Conservation (phyloP, 2,329 filamentous ascomycete species). For the Verticillium nonalfalfae region DNA sequence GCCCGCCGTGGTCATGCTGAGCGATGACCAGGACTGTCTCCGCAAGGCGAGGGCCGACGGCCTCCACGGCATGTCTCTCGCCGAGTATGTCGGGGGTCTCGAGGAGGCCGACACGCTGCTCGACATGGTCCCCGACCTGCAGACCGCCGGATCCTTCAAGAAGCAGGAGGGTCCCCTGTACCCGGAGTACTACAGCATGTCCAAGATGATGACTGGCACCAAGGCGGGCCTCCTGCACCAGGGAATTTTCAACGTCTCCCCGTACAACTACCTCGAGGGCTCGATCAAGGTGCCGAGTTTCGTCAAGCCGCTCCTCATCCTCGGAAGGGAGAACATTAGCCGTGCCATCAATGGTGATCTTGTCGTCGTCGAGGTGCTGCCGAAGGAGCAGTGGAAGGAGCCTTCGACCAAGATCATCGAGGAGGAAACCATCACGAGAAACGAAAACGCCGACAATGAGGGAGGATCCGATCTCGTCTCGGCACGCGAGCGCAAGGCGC, state of each 20-base stretch:
- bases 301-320: slow-evolving; percentile 77
- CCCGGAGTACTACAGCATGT: slow-evolving; percentile 81
- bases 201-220: slow-evolving; percentile 89
- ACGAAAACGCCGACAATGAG: slow-evolving; percentile 87
- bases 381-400: slow-evolving; percentile 93
- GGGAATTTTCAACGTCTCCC: slow-evolving; percentile 91
- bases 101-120: slow-evolving; percentile 79
- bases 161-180: slow-evolving; percentile 69
- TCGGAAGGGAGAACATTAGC: slow-evolving; percentile 95
- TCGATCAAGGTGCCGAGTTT: slow-evolving; percentile 87
- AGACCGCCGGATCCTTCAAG: slow-evolving; percentile 59
- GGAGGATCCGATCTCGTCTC: slow-evolving; percentile 73
- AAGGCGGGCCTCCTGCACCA: slow-evolving; percentile 88
- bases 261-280: slow-evolving; percentile 96
- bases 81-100: slow-evolving; percentile 76
- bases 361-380: slow-evolving; percentile 87
- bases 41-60: slow-evolving; percentile 72
- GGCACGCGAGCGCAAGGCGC: slow-evolving; percentile 74
- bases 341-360: slow-evolving; percentile 86
- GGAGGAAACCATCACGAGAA: slow-evolving; percentile 83
- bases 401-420: slow-evolving; percentile 95
- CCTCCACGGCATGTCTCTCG: slow-evolving; percentile 61
- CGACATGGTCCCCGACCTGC: slow-evolving; percentile 85
- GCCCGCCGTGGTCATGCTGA: slow-evolving; percentile 86
- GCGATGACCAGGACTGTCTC: slow-evolving; percentile 84